Base-by-base conservation (phyloP, 306 rosid species). In the Trifolium fragiferum region DNA sequence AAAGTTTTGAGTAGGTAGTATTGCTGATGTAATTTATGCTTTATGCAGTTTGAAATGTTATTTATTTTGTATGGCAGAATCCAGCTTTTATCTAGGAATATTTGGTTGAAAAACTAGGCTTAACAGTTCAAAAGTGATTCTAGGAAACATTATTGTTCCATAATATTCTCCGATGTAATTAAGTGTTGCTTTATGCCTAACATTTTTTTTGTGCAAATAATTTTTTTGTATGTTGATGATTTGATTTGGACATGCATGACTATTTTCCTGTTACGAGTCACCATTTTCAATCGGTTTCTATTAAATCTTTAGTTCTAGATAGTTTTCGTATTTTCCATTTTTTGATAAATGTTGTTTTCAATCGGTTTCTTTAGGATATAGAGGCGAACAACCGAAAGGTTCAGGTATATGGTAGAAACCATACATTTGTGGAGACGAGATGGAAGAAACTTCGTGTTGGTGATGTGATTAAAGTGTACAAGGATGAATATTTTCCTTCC, bases 361-460 rank as follows among this genome's bases (percentile, higher is more conserved):
- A 43, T 53, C 30, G 32, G 27, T 65, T 60, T 30, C 76, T 86
- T 66, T 89, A 92, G 97, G 96, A 89, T 71, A 66, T 88, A 59
- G 90, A 85, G 86, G 92, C 96, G 62, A 92, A 92, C 81, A 92
- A 89, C 67, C 74, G 91, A 65, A 88, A 81, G 84, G 97, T 85
- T 51, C 27, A 69, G 40, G 89, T 88, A 63, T 87, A 85, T 67
- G 60, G 75, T 70, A 86, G 58, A 73, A 81, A 74, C 68, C 18
- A 41, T 78, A 43, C 87, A 66, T 90, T 92, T 74, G 66, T 76
- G 27, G 81, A 88, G 82, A 90, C 90, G 41, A 90, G 92, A 78
- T 90, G 94, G 94, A 87, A 87, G 90, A 89, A 90, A 50, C 92
- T 92, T 16, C 88, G 85, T 23, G 98, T 92, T 67, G 98, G 98